Evolutionary conservation across 1,284 basidiomycete genomes (phyloP).

Genomic region (Veloporphyrellus conicus): DNA sequence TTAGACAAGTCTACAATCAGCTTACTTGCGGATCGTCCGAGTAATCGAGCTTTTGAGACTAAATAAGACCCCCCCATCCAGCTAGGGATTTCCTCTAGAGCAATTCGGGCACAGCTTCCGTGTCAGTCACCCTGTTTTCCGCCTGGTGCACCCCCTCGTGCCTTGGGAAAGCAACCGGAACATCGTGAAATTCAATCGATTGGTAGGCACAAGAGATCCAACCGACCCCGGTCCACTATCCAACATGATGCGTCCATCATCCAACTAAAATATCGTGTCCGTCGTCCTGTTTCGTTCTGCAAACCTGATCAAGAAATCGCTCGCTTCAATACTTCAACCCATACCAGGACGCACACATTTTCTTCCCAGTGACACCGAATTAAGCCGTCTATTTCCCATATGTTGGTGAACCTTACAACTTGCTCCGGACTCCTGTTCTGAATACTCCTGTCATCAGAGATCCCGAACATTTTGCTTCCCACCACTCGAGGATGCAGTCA

Average conservation of each 20-base stretch:
- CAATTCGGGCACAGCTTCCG: conserved; percentile 13
- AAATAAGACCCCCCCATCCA: too few species aligned
- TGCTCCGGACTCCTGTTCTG: conserved; percentile 48
- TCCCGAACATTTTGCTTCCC: conserved; percentile 40
- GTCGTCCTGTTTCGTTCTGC: background rate
- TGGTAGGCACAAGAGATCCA: background rate
- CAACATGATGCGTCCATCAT: background rate
- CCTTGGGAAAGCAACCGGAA: too few species aligned
- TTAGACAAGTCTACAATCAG: background rate
- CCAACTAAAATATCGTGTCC: background rate
- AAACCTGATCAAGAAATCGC: background rate
- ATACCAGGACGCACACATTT: background rate
- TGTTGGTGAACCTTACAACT: conserved; percentile 34
- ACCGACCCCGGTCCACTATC: background rate
- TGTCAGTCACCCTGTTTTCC: background rate
- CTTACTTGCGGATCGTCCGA: background rate
- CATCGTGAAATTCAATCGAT: too few species aligned
- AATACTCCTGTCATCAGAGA: conserved; percentile 55
- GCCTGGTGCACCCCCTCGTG: background rate
- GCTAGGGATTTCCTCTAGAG: background rate
- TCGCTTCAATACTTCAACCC: background rate
- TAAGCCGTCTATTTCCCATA: background rate
- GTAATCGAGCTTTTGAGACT: too few species aligned
- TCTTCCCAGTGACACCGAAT: background rate
- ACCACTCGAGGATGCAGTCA: conserved; percentile 61